Conservation (phyloP, 192 early-diverging fungal genomes). For the Entomortierella lignicola region DNA sequence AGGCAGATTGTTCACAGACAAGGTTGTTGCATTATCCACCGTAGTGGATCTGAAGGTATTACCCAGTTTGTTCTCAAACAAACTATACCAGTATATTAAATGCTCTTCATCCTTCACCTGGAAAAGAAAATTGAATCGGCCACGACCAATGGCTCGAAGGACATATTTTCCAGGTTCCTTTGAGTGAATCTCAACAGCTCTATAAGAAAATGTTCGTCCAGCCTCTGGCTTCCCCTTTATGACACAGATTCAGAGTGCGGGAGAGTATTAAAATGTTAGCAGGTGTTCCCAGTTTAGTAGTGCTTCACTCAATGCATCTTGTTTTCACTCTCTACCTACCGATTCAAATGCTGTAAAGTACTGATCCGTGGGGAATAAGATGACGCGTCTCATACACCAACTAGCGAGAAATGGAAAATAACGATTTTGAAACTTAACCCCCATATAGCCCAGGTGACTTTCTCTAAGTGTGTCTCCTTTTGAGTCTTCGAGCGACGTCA, state of each 20-base stretch:
- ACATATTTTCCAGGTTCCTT: slow-evolving; percentile 19
- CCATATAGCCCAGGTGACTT: slow-evolving; percentile 60
- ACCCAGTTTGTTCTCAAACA: slow-evolving; percentile 32
- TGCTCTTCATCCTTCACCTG: slow-evolving; percentile 44
- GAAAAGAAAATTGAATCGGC: slow-evolving; percentile 23
- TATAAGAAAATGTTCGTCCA: slow-evolving; percentile 26
- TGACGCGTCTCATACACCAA: slow-evolving; percentile 62
- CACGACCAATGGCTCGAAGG: slow-evolving; percentile 11
- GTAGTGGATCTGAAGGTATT: slow-evolving; percentile 1
- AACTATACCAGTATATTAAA: slow-evolving; percentile 24
- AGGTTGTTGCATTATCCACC: background rate
- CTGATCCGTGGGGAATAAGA: slow-evolving; percentile 56
- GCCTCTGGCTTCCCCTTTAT: slow-evolving; percentile 39
- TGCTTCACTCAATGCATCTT: background rate
- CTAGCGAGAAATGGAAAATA: slow-evolving; percentile 59
- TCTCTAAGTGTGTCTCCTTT: slow-evolving; percentile 33
- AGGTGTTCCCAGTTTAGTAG: background rate
- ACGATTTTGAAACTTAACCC: slow-evolving; percentile 55
- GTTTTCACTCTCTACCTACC: slow-evolving; percentile 9
- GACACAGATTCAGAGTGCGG: background rate
- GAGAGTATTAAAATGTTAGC: background rate
- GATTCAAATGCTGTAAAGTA: slow-evolving; percentile 59
- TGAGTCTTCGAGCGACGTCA: slow-evolving; percentile 16
- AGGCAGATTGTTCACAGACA: background rate
- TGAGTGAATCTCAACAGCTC: slow-evolving; percentile 12